These are phyloP conservation scores for Amanita pallidorosea DNA, from an alignment of 768 basidiomycete species.

Conservation along the genomic window DNA sequence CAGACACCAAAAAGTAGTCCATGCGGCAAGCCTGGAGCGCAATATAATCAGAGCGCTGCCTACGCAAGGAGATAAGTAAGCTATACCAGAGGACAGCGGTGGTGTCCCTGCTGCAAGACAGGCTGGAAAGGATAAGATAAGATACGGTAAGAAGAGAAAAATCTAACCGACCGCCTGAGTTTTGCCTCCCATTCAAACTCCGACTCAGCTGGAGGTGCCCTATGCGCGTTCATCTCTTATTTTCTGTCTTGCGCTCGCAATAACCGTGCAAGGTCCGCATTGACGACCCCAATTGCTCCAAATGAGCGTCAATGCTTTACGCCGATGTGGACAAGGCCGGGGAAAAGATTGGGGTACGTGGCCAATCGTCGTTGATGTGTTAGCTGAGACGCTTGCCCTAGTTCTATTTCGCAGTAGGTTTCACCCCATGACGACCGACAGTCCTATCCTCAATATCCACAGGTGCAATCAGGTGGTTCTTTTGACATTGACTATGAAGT, in stretches of 20 bases:
- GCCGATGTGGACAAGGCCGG: constrained; percentile 94
- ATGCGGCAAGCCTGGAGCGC: constrained; percentile 1
- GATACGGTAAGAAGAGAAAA: neutral
- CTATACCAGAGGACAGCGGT: too few relatives aligned
- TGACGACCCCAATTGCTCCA: constrained; percentile 70
- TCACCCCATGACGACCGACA: neutral
- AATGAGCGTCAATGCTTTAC: constrained; percentile 89
- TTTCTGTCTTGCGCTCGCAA: constrained; percentile 25
- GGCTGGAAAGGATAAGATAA: neutral
- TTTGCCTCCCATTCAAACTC: constrained; percentile 4
- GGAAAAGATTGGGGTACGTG: constrained; percentile 79
- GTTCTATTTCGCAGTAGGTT: constrained; percentile 93
- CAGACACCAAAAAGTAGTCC: constrained; percentile 1
- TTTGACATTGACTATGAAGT: constrained; percentile 95
- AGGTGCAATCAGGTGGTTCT: constrained; percentile 95
- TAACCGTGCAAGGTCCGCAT: constrained; percentile 41
- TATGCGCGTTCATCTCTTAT: constrained; percentile 10
- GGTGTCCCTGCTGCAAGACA: too few relatives aligned
- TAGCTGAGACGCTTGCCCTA: constrained; percentile 20
- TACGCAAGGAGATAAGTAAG: too few relatives aligned
- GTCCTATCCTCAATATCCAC: neutral
- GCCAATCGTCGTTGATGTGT: neutral
- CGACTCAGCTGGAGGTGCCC: neutral
- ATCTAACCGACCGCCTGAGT: too few relatives aligned
- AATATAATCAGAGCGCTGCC: too few relatives aligned